Evolutionary conservation across 1,284 basidiomycete species (phyloP).

Genomic region (Ustilago hordei): DNA sequence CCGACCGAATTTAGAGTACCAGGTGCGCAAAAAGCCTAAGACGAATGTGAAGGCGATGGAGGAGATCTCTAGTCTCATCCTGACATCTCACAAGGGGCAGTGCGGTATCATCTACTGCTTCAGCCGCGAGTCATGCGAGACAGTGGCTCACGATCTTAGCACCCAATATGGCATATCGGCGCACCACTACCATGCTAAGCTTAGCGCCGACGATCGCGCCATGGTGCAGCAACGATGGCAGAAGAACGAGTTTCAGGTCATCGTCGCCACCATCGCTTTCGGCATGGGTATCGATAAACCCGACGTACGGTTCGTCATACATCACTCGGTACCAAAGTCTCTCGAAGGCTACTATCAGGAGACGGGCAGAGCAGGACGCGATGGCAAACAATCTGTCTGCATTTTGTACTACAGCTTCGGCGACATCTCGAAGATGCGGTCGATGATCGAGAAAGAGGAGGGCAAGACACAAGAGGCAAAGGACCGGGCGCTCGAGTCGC

Average conservation of each 20-base stretch:
- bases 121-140: constrained; percentile 81
- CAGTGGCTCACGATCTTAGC: constrained; percentile 77
- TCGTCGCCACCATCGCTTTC: constrained; percentile 88
- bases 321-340: constrained; percentile 78
- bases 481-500: constrained; percentile 74
- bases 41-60: constrained; percentile 71
- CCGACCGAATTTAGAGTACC: constrained; percentile 84
- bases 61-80: constrained; percentile 82
- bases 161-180: constrained; percentile 76
- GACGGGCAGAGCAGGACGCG: constrained; percentile 85
- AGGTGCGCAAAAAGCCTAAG: constrained; percentile 76
- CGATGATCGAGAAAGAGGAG: constrained; percentile 75
- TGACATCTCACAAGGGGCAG: constrained; percentile 74
- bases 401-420: constrained; percentile 73
- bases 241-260: constrained; percentile 79
- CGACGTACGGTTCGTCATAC: constrained; percentile 83
- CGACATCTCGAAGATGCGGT: constrained; percentile 74
- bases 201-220: constrained; percentile 78
- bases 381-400: constrained; percentile 74
- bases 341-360: constrained; percentile 84
- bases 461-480: constrained; percentile 73
- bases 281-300: constrained; percentile 98
- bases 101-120: constrained; percentile 91
- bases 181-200: constrained; percentile 86
- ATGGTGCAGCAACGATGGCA: constrained; percentile 82